Evolutionary conservation across 73 alveolate species (phyloP).

Genomic region (Halteria grandinella): DNA sequence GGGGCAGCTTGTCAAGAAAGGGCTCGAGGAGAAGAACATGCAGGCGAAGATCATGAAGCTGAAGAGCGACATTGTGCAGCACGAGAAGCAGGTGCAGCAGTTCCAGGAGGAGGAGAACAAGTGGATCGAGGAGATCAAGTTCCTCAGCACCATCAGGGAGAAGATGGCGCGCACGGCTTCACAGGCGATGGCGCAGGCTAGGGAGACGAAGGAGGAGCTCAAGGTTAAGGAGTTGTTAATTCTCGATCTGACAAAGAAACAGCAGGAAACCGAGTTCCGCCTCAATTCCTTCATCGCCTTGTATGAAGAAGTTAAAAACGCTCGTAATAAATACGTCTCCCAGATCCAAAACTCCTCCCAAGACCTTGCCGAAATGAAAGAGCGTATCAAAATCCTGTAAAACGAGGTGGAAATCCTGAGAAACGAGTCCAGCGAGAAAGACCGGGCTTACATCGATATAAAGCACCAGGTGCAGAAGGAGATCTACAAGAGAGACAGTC

Average conservation of each 20-base stretch:
- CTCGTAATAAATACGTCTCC: conserved; percentile 95
- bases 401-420: conserved; percentile 95
- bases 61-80: conserved; percentile 59
- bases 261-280: conserved; percentile 92
- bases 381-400: conserved; percentile 89
- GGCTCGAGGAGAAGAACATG: conserved; percentile 78
- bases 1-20: conserved; percentile 75
- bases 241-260: conserved; percentile 89
- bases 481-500: conserved; percentile 88
- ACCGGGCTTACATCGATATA: conserved; percentile 87
- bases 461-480: conserved; percentile 85
- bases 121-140: conserved; percentile 85
- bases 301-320: conserved; percentile 95
- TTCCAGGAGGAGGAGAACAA: conserved; percentile 70
- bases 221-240: conserved; percentile 94
- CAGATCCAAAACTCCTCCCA: conserved; percentile 90
- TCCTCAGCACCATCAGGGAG: conserved; percentile 89
- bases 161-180: conserved; percentile 96
- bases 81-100: conserved; percentile 74
- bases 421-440: conserved; percentile 93
- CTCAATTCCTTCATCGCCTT: conserved; percentile 91
- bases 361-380: conserved; percentile 97
- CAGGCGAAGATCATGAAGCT: conserved; percentile 68
- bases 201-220: conserved; percentile 94
- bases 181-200: conserved; percentile 93